These are phyloP conservation scores for Thinopyrum elongatum DNA, from an alignment of 176 grass and related monocot species.

Conservation along the genomic window DNA sequence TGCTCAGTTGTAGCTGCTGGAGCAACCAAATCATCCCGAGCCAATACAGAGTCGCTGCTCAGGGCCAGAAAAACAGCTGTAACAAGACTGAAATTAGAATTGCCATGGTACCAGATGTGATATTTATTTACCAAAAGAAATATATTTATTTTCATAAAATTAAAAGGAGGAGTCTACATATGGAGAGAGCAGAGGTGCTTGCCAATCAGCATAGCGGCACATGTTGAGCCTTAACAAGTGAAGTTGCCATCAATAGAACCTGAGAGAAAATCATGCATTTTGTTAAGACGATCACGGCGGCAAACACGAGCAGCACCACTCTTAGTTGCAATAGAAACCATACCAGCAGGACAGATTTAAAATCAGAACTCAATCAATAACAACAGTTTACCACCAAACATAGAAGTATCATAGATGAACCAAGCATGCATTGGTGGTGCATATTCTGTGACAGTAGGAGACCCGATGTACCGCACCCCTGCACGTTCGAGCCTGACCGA, in stretches of 20 bases:
- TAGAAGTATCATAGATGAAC: too few relatives aligned
- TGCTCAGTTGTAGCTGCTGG: slow-evolving; percentile 50
- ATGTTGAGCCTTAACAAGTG: slow-evolving; percentile 7
- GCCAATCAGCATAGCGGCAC: slow-evolving; percentile 44
- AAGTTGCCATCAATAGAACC: neutral
- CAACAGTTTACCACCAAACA: too few relatives aligned
- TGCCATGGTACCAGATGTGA: neutral
- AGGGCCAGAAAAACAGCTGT: slow-evolving; percentile 55
- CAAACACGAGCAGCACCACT: neutral
- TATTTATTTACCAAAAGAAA: neutral
- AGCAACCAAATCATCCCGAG: slow-evolving; percentile 48
- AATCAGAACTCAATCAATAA: neutral
- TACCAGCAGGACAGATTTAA: too few relatives aligned
- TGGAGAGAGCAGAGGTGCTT: slow-evolving; percentile 32
- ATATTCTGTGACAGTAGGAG: too few relatives aligned
- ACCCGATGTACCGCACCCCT: too few relatives aligned
- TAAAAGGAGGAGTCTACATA: neutral
- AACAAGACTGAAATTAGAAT: slow-evolving; percentile 18
- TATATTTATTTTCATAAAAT: neutral
- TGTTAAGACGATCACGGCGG: neutral
- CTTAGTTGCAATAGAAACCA: neutral
- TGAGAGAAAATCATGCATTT: neutral
- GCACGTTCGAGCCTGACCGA: too few relatives aligned
- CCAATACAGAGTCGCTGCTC: slow-evolving; percentile 41
- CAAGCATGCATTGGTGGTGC: too few relatives aligned